Percentiles rank a stretch among this genome's conserved stretches.
Conservation (phyloP, 352 stramenopile genomes). For the Plasmopara halstedii region DNA sequence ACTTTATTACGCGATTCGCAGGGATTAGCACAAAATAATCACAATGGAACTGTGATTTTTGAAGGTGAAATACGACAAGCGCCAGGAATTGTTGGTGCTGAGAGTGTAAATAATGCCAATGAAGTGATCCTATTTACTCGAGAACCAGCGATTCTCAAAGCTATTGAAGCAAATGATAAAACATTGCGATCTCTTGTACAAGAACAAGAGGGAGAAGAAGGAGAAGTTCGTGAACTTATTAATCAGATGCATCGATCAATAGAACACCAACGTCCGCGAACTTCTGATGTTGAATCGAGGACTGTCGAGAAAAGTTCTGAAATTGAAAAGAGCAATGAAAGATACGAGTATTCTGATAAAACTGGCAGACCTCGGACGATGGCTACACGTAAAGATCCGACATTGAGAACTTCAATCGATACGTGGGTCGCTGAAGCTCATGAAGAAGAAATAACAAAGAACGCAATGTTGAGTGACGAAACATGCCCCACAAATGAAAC, state of each 20-base stretch:
- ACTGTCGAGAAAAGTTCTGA: constrained; percentile 9
- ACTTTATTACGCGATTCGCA: not conserved
- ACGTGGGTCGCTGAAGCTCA: constrained; percentile 37
- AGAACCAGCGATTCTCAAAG: constrained; percentile 44
- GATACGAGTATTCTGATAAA: constrained; percentile 1
- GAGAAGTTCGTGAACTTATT: constrained; percentile 30
- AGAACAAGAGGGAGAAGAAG: constrained; percentile 42
- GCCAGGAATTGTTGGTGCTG: constrained; percentile 45
- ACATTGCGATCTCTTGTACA: constrained; percentile 15
- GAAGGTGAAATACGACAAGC: constrained; percentile 79
- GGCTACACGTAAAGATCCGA: constrained; percentile 9
- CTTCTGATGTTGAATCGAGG: constrained; percentile 33
- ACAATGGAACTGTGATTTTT: constrained; percentile 47
- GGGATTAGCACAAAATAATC: not conserved
- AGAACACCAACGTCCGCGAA: constrained; percentile 41
- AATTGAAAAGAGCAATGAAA: constrained; percentile 9
- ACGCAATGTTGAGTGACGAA: constrained; percentile 3
- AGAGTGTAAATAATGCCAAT: constrained; percentile 44
- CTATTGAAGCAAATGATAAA: constrained; percentile 63
- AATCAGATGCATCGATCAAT: constrained; percentile 30
- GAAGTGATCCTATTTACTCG: constrained; percentile 87
- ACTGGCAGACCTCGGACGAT: constrained; percentile 40
- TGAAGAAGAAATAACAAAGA: not conserved
- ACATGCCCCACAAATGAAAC: no score
- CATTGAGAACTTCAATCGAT: constrained; percentile 34